A percentile compares a stretch with the other conserved stretches of the same genome.
Conservation (phyloP, 2,329 filamentous ascomycete genomes). For the Claviceps quebecensis region DNA sequence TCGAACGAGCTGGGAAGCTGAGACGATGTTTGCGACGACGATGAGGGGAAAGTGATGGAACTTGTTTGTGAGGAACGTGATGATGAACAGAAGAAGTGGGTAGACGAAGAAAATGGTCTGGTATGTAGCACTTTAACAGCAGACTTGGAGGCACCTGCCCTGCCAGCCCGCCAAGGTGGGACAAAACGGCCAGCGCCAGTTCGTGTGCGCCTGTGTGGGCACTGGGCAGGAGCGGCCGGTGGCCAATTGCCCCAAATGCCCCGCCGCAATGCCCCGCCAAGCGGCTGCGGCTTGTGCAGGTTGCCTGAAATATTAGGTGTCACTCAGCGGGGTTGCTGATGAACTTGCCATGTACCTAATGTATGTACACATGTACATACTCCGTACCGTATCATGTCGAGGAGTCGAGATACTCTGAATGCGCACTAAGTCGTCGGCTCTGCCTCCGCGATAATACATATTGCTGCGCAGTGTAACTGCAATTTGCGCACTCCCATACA, state of each 20-base stretch:
- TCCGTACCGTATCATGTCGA: too few relatives aligned
- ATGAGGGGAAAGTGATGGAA: conserved; percentile 1
- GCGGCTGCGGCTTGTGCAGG: too few relatives aligned
- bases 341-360: too few relatives aligned
- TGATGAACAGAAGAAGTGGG: conserved; percentile 2
- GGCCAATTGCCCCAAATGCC: conserved; percentile 1
- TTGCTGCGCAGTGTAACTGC: too few relatives aligned
- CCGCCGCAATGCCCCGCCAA: not conserved
- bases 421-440: too few relatives aligned
- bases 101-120: conserved; percentile 2
- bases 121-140: not conserved
- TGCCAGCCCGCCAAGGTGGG: not conserved
- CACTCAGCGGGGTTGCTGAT: too few relatives aligned
- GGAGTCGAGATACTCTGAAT: too few relatives aligned
- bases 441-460: too few relatives aligned
- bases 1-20: conserved; percentile 1
- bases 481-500: too few relatives aligned
- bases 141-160: not conserved
- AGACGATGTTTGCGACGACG: conserved; percentile 3
- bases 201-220: not conserved
- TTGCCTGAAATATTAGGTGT: not conserved
- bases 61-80: not conserved
- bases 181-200: not conserved
- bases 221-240: not conserved
- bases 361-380: too few relatives aligned